Percentiles rank a stretch among this genome's conserved stretches.
Evolutionary conservation across 352 stramenopile genomes (phyloP).

Genomic region (Phytophthora nicotianae): DNA sequence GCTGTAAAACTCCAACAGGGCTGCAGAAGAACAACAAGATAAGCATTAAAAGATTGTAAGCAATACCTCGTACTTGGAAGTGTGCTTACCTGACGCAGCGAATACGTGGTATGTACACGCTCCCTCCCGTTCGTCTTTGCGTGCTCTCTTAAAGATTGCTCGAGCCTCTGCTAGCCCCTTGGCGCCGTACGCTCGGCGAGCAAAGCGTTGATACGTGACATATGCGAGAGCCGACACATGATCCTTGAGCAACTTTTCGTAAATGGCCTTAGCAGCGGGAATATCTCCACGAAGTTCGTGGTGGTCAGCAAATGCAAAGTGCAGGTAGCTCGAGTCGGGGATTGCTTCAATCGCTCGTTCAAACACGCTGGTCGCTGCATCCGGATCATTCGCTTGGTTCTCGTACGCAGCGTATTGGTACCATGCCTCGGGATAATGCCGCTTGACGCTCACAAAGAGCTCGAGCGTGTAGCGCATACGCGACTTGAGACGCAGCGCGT

Average conservation of each 20-base stretch:
- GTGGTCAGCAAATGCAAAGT: conserved; percentile 84
- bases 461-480: conserved; percentile 88
- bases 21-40: conserved; percentile 36
- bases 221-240: conserved; percentile 78
- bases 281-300: conserved; percentile 77
- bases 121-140: conserved; percentile 84
- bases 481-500: conserved; percentile 77
- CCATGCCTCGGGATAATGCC: conserved; percentile 82
- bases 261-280: conserved; percentile 71
- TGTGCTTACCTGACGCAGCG: conserved; percentile 67
- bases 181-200: conserved; percentile 70
- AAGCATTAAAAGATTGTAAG: conserved; percentile 8
- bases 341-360: conserved; percentile 78
- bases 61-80: not conserved
- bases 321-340: conserved; percentile 78
- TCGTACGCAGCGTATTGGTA: conserved; percentile 88
- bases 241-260: conserved; percentile 82
- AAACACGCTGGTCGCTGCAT: conserved; percentile 70
- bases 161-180: conserved; percentile 81
- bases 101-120: conserved; percentile 87
- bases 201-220: conserved; percentile 87
- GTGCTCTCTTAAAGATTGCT: conserved; percentile 79
- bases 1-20: conserved; percentile 87
- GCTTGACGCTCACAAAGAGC: conserved; percentile 77
- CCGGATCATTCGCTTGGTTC: conserved; percentile 73